Percentiles rank a stretch among this genome's conserved stretches.
phyloP scores from a whole-genome alignment of 2,329 filamentous ascomycete genomes.

The Fusarium poae region DNA sequence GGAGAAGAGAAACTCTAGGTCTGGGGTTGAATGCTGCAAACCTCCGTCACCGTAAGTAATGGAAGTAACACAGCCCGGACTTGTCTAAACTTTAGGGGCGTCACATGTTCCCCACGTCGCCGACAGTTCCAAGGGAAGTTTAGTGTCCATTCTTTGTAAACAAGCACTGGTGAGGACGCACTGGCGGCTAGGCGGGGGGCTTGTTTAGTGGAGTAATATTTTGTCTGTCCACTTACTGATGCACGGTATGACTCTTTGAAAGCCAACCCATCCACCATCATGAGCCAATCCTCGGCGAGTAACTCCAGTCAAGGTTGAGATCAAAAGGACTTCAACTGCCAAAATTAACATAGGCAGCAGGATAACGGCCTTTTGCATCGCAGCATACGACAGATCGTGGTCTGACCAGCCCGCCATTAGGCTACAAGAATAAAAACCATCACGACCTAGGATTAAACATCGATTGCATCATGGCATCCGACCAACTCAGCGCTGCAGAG shows the following conservation, averaged over 20 bases:
- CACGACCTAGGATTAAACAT: background rate
- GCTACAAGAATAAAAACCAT: background rate
- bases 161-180: slow-evolving; percentile 10
- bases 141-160: slow-evolving; percentile 22
- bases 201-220: slow-evolving; percentile 33
- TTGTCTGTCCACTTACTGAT: slow-evolving; percentile 2
- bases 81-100: slow-evolving; percentile 30
- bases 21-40: slow-evolving; percentile 30
- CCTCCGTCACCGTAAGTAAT: slow-evolving; percentile 39
- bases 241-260: slow-evolving; percentile 43
- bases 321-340: slow-evolving; percentile 32
- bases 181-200: slow-evolving; percentile 37
- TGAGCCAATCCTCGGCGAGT: slow-evolving; percentile 36
- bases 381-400: background rate
- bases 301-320: slow-evolving; percentile 24
- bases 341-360: slow-evolving; percentile 30
- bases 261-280: slow-evolving; percentile 23
- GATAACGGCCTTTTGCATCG: slow-evolving; percentile 11
- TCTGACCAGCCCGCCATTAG: background rate
- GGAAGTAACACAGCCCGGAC: background rate
- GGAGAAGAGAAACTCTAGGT: slow-evolving; percentile 22
- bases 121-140: slow-evolving; percentile 39
- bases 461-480: slow-evolving; percentile 52
- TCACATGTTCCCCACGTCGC: slow-evolving; percentile 50
- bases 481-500: slow-evolving; percentile 58